Conservation (phyloP, 179 eudicot species). For the Camellia oleifera region DNA sequence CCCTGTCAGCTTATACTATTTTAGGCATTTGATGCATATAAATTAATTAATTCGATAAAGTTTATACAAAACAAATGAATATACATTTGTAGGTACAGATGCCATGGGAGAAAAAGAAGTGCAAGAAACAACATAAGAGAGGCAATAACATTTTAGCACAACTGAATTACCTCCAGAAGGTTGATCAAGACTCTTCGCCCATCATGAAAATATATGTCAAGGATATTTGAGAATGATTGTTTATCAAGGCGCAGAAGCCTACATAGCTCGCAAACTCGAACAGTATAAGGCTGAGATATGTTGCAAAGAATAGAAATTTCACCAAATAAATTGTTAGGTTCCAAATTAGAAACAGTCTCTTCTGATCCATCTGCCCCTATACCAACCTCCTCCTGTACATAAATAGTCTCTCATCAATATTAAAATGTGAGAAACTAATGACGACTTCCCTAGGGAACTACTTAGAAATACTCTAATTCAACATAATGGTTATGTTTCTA, state of each 20-base stretch:
- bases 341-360: slow-evolving; percentile 48
- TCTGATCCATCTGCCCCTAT: slow-evolving; percentile 61
- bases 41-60: background rate
- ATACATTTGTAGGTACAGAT: background rate
- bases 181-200: slow-evolving; percentile 71
- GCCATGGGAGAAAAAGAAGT: too few species aligned
- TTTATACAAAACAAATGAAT: background rate
- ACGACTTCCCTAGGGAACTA: background rate
- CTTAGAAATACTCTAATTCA: background rate
- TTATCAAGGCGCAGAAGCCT: slow-evolving; percentile 85
- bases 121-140: background rate
- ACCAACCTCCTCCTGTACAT: slow-evolving; percentile 70
- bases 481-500: background rate
- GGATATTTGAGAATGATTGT: slow-evolving; percentile 72
- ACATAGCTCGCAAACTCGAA: slow-evolving; percentile 76
- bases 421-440: background rate
- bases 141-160: background rate
- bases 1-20: slow-evolving; percentile 40
- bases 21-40: background rate
- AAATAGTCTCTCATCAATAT: background rate
- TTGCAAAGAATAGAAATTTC: slow-evolving; percentile 78
- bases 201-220: slow-evolving; percentile 81
- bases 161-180: slow-evolving; percentile 62
- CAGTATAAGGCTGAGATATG: slow-evolving; percentile 79
- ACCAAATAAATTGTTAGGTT: slow-evolving; percentile 67